phyloP scores from a whole-genome alignment of 2,329 filamentous ascomycete species.

The Niveomyces coronatus region DNA sequence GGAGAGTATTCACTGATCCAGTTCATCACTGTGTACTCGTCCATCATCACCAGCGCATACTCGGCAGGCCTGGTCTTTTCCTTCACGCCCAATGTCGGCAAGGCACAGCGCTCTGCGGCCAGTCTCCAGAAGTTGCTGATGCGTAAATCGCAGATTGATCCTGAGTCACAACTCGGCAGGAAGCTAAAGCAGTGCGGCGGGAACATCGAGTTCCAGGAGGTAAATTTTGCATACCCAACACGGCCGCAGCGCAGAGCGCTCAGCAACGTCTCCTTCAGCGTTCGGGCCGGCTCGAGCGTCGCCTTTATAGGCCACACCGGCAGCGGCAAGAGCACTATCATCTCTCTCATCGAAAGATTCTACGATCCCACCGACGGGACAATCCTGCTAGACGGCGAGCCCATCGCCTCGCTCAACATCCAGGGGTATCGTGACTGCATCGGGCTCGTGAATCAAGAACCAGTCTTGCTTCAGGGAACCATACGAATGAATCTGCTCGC shows the following conservation, averaged over 20 bases:
- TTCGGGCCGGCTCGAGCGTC: too few relatives aligned
- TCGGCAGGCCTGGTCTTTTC: not conserved
- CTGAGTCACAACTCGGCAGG: too few relatives aligned
- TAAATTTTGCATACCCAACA: too few relatives aligned
- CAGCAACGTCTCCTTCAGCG: too few relatives aligned
- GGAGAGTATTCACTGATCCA: not conserved
- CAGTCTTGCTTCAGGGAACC: conserved; percentile 36
- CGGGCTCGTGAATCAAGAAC: conserved; percentile 41
- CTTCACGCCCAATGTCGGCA: not conserved
- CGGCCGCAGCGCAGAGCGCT: too few relatives aligned
- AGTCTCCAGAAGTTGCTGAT: too few relatives aligned
- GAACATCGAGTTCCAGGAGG: too few relatives aligned
- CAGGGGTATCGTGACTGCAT: conserved; percentile 31
- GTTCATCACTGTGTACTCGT: not conserved
- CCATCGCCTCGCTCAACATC: conserved; percentile 27
- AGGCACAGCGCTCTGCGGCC: not conserved
- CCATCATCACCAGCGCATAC: not conserved
- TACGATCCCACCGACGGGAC: conserved; percentile 37
- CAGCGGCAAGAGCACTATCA: conserved; percentile 40
- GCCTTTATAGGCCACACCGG: too few relatives aligned
- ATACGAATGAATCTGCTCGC: conserved; percentile 35
- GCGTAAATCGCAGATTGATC: too few relatives aligned
- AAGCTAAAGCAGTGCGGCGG: too few relatives aligned
- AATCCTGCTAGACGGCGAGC: conserved; percentile 26
- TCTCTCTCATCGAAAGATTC: conserved; percentile 42